Evolutionary conservation across 371 early-diverging fungal species (phyloP), one percentile per base, ranked within the genome.

Genomic region (Mortierella sp.): DNA sequence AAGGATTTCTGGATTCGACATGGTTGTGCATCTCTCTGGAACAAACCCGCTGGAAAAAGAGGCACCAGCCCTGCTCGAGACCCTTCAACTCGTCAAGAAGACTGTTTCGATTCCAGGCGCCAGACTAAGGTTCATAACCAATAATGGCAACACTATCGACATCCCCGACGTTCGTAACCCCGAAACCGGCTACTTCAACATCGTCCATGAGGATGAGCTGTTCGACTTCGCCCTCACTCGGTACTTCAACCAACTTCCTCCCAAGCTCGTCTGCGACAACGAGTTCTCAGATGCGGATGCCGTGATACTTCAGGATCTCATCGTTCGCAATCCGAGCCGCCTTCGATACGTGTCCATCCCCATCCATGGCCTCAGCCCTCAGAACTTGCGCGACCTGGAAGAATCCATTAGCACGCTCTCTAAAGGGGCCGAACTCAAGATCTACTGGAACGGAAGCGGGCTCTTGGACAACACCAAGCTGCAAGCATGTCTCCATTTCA

Each of bases 141-240:
- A 38, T 3, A 8, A 24, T 10, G 68, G 68, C 24, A 68, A 68
- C 68, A 24, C 21, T 18, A 68, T 68, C 43, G 43, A 38, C 5
- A 38, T 68, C 24, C 6, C 21, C 41, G 35, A 68, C 41, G 16
- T 68, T 68, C 2, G 38, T n/a, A 35, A 68, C 11, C 68, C 41
- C n/a, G 21, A 35, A 8, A 35, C 41, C 18, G 41, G 38, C 4
- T 38, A 16, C 4, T 68, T 68, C 68, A 18, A 68, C 38, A 38
- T 68, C 18, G 4, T 68, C 10, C 43, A 35, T 1, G 43, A 24
- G 3, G 41, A 35, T 18, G 68, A 68, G 18, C 41, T 35, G 10
- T 38, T 68, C 21, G 68, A 68, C 38, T 38, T 68, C 41, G 68
- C 68, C 24, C 68, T 68, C 68, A 68, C 43, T 38, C 68, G 68